Conservation (phyloP, 352 stramenopile species). For the Albugo laibachii region DNA sequence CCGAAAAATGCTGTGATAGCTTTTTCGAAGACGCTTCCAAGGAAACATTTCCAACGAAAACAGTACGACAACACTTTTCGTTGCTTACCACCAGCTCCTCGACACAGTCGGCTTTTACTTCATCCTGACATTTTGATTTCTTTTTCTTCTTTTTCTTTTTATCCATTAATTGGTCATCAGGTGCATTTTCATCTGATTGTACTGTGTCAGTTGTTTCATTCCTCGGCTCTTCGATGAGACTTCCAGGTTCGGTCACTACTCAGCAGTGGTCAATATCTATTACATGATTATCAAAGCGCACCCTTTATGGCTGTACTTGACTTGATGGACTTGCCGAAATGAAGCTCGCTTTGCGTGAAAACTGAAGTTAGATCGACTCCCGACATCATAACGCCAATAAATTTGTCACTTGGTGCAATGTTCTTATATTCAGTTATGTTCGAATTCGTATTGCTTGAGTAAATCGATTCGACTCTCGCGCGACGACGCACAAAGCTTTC, state of each 20-base stretch:
- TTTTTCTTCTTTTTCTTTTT: slow-evolving; percentile 20
- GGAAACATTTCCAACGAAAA: slow-evolving; percentile 87
- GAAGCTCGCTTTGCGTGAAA: background rate
- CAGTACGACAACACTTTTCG: slow-evolving; percentile 54
- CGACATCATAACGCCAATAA: no score
- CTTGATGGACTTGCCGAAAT: background rate
- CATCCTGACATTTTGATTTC: slow-evolving; percentile 1
- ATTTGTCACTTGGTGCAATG: no score
- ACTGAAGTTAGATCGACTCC: background rate
- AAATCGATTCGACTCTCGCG: no score
- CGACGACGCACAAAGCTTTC: background rate
- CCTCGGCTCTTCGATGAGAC: background rate
- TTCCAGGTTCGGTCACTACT: background rate
- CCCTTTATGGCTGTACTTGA: background rate
- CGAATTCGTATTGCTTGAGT: no score
- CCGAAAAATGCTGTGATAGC: slow-evolving; percentile 61
- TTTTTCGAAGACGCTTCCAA: slow-evolving; percentile 63
- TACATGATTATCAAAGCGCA: background rate
- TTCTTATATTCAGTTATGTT: no score
- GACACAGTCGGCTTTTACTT: background rate
- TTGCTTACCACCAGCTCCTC: slow-evolving; percentile 14
- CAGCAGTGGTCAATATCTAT: background rate
- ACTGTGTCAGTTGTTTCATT: background rate
- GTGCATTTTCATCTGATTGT: background rate
- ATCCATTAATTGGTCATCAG: slow-evolving; percentile 2